phyloP scores from a whole-genome alignment of 192 early-diverging fungal genomes.

The Chytriomyces sp. region DNA sequence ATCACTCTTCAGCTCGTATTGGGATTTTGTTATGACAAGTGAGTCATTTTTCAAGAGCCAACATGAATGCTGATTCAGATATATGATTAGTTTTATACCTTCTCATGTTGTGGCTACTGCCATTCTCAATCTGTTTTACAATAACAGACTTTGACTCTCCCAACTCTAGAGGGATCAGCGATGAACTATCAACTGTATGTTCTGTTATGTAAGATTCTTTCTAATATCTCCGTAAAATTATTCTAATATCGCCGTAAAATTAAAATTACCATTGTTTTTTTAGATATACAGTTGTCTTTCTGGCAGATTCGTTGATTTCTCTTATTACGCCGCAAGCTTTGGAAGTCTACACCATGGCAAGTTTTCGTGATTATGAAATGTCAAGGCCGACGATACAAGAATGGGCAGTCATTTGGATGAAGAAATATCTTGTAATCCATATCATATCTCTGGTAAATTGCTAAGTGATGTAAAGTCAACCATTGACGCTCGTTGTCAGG shows the following conservation, averaged over 20 bases:
- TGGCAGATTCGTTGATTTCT: not conserved
- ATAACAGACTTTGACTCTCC: too few species aligned
- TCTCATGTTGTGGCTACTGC: slow-evolving; percentile 21
- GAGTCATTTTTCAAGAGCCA: not conserved
- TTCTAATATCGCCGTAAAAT: too few species aligned
- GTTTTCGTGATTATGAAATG: slow-evolving; percentile 20
- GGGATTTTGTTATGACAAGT: slow-evolving; percentile 16
- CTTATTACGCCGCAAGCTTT: not conserved
- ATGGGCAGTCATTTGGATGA: slow-evolving; percentile 1
- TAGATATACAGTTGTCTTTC: slow-evolving; percentile 7
- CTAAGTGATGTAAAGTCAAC: not conserved
- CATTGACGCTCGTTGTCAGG: not conserved
- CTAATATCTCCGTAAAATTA: too few species aligned
- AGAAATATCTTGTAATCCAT: not conserved
- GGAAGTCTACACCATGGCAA: slow-evolving; percentile 9
- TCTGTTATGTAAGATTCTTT: not conserved
- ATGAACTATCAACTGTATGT: slow-evolving; percentile 5
- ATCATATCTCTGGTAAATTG: not conserved
- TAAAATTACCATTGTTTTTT: not conserved
- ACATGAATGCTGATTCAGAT: not conserved
- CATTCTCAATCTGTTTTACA: slow-evolving; percentile 16
- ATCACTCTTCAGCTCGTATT: slow-evolving; percentile 4
- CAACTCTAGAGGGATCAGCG: too few species aligned
- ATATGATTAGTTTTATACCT: not conserved
- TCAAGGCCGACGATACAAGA: not conserved